Percentiles rank a stretch among this genome's conserved stretches.
These are phyloP conservation scores for Nothophytophthora sp. DNA, from an alignment of 352 stramenopile species.

Conservation along the genomic window DNA sequence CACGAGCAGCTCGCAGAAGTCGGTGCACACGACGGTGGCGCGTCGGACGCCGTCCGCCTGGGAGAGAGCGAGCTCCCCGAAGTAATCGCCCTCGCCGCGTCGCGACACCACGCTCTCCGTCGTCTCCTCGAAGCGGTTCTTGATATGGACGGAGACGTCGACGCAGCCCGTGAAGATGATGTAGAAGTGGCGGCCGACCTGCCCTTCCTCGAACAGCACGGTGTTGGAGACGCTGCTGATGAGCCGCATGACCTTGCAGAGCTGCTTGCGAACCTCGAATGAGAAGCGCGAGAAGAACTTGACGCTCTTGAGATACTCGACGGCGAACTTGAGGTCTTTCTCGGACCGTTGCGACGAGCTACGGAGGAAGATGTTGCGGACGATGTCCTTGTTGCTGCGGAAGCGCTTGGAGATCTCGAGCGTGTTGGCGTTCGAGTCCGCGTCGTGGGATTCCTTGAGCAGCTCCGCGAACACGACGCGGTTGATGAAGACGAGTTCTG, in stretches of 20 bases:
- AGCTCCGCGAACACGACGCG: slow-evolving; percentile 67
- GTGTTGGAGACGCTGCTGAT: slow-evolving; percentile 82
- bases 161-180: slow-evolving; percentile 80
- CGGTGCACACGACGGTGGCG: slow-evolving; percentile 65
- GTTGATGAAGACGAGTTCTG: slow-evolving; percentile 76
- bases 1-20: slow-evolving; percentile 79
- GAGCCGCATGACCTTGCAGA: slow-evolving; percentile 82
- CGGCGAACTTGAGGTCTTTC: slow-evolving; percentile 84
- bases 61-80: slow-evolving; percentile 76
- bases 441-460: slow-evolving; percentile 61
- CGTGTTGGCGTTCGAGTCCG: slow-evolving; percentile 29
- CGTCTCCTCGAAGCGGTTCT: slow-evolving; percentile 74
- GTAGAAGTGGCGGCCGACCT: slow-evolving; percentile 81
- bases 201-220: slow-evolving; percentile 78
- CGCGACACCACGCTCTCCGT: slow-evolving; percentile 68
- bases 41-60: slow-evolving; percentile 66
- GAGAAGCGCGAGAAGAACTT: slow-evolving; percentile 88
- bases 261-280: slow-evolving; percentile 84
- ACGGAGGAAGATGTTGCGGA: slow-evolving; percentile 85
- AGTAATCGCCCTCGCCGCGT: slow-evolving; percentile 74
- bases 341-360: slow-evolving; percentile 66
- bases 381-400: slow-evolving; percentile 86
- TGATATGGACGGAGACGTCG: slow-evolving; percentile 67
- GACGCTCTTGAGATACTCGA: slow-evolving; percentile 86
- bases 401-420: slow-evolving; percentile 81